Conservation (phyloP, 1,139 yeast genomes). For the Candida buenavistaensis region DNA sequence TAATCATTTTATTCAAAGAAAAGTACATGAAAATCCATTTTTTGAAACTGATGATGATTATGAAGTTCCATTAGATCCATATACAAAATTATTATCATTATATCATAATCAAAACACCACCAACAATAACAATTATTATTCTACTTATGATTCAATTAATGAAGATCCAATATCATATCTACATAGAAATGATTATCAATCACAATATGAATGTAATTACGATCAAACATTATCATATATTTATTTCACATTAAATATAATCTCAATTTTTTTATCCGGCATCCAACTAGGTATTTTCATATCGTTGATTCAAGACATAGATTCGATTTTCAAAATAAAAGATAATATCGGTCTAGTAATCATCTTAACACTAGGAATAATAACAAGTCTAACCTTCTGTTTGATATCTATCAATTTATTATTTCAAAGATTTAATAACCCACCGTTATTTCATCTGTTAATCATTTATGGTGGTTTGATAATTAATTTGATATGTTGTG, state of each 20-base stretch:
- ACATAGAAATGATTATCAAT: constrained; percentile 20
- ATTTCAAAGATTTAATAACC: constrained; percentile 26
- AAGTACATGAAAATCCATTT: constrained; percentile 11
- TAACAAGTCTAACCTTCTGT: constrained; percentile 35
- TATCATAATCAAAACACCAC: constrained; percentile 4
- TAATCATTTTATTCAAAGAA: background rate
- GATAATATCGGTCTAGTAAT: constrained; percentile 37
- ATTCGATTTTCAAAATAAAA: constrained; percentile 23
- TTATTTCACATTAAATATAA: constrained; percentile 36
- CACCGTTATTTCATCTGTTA: constrained; percentile 28
- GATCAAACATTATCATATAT: constrained; percentile 38
- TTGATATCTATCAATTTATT: constrained; percentile 33
- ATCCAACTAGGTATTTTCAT: constrained; percentile 45
- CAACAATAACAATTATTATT: constrained; percentile 6
- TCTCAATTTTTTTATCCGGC: constrained; percentile 42
- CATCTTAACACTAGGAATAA: constrained; percentile 34
- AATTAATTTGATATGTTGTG: constrained; percentile 27
- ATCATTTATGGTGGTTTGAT: constrained; percentile 32
- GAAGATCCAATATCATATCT: constrained; percentile 28
- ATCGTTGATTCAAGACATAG: constrained; percentile 27
- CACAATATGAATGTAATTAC: constrained; percentile 32
- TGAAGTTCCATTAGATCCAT: constrained; percentile 13
- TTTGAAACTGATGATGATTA: constrained; percentile 2
- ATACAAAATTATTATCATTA: constrained; percentile 12
- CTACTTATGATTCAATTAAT: constrained; percentile 33